Base-by-base conservation (phyloP, 495 filamentous ascomycete genomes). In the Baudoinia panamericana region DNA sequence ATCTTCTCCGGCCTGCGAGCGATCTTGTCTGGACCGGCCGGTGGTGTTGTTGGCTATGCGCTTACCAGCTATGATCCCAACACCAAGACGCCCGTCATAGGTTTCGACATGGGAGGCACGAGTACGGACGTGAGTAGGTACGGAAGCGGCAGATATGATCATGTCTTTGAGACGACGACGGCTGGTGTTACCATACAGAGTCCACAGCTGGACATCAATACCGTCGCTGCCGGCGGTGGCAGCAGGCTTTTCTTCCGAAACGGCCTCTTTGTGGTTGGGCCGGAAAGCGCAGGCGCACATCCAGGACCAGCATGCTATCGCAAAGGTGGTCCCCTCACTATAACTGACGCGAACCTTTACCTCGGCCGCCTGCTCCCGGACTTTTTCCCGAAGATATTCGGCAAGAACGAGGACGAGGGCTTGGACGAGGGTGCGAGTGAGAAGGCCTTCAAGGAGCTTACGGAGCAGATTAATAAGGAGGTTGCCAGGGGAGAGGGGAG, bases 311-410 rank as follows among this genome's bases (percentile, higher is more conserved):
- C 83, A 2, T 96, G 88, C 52, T 96, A 96, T 62, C 70, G 88
- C 4, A 96, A 96, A 61, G 90, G 85, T 0, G 88, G 88, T 0
- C 87, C 88, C 5, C 63, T 90, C 11, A 90, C 88, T 0, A 86
- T 96, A 15, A 96, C 88, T 0, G 88, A 96, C 58, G 88, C 88
- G 11, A 96, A 96, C 50, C 59, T 95, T 22, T 88, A 82, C 56
- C 71, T 96, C 0, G 90, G 87, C 3, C 73, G 90, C 13, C 63
- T 97, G 17, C 54, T 94, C 23, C 88, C 90, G 0, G 84, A 93
- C 45, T 96, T 93, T 63, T 97, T 97, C 59, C 90, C 90, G 3
- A 87, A 90, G 52, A 96, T 97, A 40, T 96, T 97, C 49, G 90
- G 90, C 20, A 78, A 82, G 55, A 80, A 84, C 27, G 90, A 97